Evolutionary conservation across 2,329 filamentous ascomycete species (phyloP).

Genomic region (Neonectria faginata): DNA sequence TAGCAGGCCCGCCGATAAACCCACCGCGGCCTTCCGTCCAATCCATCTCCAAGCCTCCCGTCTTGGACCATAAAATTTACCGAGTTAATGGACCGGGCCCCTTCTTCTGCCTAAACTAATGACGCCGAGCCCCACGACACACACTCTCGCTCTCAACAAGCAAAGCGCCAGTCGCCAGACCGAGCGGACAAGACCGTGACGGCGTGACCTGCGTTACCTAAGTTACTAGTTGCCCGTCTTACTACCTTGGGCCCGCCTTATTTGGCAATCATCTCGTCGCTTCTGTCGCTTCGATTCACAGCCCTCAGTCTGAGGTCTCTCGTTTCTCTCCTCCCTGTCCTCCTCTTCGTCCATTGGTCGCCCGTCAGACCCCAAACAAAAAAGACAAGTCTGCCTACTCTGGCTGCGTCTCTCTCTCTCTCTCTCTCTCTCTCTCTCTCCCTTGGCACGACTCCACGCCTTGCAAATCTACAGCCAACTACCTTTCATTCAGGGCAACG

Average conservation of each 20-base stretch:
- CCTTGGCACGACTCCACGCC: constrained; percentile 13
- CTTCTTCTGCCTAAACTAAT: constrained; percentile 45
- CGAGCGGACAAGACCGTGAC: constrained; percentile 5
- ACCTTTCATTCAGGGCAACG: constrained; percentile 14
- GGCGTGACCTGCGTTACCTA: constrained; percentile 14
- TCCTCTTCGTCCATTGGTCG: constrained; percentile 29
- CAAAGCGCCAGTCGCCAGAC: constrained; percentile 18
- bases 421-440: constrained; percentile 6
- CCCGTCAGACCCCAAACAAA: constrained; percentile 15
- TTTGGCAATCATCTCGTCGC: not conserved
- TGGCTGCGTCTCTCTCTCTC: not conserved
- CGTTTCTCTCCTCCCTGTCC: constrained; percentile 19
- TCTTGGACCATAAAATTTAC: constrained; percentile 40
- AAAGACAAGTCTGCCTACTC: constrained; percentile 15
- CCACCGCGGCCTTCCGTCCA: constrained; percentile 39
- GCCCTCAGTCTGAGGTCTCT: constrained; percentile 14
- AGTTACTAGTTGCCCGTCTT: not conserved
- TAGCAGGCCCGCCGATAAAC: constrained; percentile 33
- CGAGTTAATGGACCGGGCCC: constrained; percentile 39
- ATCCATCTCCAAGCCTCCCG: constrained; percentile 35
- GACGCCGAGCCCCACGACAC: constrained; percentile 39
- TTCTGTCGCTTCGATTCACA: constrained; percentile 5
- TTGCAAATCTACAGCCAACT: constrained; percentile 13
- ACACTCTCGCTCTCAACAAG: constrained; percentile 29
- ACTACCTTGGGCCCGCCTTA: not conserved